Base-by-base conservation (phyloP, 1,284 basidiomycete genomes). In the Heterobasidion annosum region DNA sequence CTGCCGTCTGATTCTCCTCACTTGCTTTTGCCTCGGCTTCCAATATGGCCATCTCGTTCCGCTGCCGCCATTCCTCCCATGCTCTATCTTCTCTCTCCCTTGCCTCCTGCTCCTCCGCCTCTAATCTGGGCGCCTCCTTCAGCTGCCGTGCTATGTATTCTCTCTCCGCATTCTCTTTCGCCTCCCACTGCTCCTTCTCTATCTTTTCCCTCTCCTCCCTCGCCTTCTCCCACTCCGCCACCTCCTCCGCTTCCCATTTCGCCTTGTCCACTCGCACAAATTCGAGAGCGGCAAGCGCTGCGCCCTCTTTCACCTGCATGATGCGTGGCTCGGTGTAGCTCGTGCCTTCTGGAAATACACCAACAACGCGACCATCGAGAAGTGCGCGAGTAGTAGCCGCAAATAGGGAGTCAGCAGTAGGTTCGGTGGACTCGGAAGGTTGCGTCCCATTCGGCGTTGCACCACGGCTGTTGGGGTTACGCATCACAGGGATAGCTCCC, bases 221-320 rank as follows among this genome's bases (percentile, higher is more conserved):
- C 67, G 81, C 81, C 57, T 77, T 73, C 45, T 25, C 25, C 25
- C 25, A 25, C 25, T 25, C 25, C 25, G 25, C 25, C 25, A 3
- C 37, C 8, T 40, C 37, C n/a, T 3, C 37, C 12, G 37, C 37
- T n/a, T 40, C n/a, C n/a, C 37, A n/a, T 40, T 2, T 3, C 12
- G 10, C 10, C 37, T 25, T 25, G 25, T 25, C 37, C 67, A 81
- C 81, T 57, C 77, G 72, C 45, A 77, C 70, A 68, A 83, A 91
- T 65, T 91, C 88, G 51, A 92, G 77, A 2, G 85, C 87, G n/a
- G 84, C 81, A 82, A 88, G 89, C 3, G 82, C 80, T 0, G 82
- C 81, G 2, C 89, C 89, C 57, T 88, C 82, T 69, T 90, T 82
- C 49, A 91, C 72, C 44, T 83, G 81, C 44, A 82, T 75, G 54